Evolutionary conservation across 257 asterid genomes (phyloP).

Genomic region (Petrea volubilis): DNA sequence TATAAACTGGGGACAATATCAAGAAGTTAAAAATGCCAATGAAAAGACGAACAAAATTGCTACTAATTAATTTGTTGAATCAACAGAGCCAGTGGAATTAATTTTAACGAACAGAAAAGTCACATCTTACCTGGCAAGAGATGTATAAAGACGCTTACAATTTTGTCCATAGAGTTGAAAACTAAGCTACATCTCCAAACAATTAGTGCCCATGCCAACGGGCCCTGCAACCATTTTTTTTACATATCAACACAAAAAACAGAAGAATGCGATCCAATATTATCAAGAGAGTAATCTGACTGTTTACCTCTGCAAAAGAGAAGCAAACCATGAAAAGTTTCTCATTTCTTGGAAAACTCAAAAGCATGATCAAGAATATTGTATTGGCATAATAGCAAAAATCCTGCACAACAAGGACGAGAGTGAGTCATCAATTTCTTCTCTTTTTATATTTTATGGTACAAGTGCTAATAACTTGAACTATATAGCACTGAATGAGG

Average conservation of each 20-base stretch:
- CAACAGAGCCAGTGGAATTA: background rate
- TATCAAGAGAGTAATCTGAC: slow-evolving; percentile 8
- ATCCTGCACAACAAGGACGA: slow-evolving; percentile 54
- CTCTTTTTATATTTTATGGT: background rate
- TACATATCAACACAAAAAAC: background rate
- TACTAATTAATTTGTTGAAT: background rate
- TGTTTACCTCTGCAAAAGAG: slow-evolving; percentile 92
- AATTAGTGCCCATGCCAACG: slow-evolving; percentile 97
- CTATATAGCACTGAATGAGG: too few relatives aligned
- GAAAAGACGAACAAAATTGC: background rate
- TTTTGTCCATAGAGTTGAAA: slow-evolving; percentile 92
- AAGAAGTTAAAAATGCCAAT: background rate
- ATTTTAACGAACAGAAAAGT: slow-evolving; percentile 14
- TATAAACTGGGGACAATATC: background rate
- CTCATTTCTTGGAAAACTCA: slow-evolving; percentile 80
- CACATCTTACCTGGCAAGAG: slow-evolving; percentile 81
- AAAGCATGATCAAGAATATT: slow-evolving; percentile 73
- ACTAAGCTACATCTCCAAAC: slow-evolving; percentile 98
- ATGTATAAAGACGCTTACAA: slow-evolving; percentile 96
- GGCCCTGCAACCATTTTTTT: slow-evolving; percentile 64
- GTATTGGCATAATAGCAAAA: slow-evolving; percentile 98
- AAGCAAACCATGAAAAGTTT: slow-evolving; percentile 98
- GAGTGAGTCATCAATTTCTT: slow-evolving; percentile 13
- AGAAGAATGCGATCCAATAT: background rate
- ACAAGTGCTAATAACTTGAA: background rate